Evolutionary conservation across 495 filamentous ascomycete species (phyloP).

Genomic region (Tuber magnatum): DNA sequence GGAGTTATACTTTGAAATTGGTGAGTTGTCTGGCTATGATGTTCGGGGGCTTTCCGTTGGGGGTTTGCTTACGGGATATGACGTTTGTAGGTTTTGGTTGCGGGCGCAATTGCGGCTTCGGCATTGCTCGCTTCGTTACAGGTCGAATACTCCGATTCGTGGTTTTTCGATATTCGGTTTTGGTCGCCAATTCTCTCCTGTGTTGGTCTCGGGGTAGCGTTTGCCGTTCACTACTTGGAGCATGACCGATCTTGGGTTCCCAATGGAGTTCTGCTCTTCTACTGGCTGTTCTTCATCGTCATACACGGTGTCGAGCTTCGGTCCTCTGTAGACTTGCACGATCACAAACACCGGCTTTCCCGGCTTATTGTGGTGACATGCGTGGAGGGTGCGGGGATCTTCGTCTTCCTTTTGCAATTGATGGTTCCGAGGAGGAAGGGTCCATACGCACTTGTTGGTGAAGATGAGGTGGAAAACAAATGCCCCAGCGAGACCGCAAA

Average conservation of each 20-base stretch:
- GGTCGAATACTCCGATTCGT: slow-evolving; percentile 58
- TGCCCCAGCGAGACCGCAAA: slow-evolving; percentile 93
- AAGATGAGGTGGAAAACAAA: slow-evolving; percentile 65
- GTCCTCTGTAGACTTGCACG: slow-evolving; percentile 70
- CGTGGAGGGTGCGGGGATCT: slow-evolving; percentile 60
- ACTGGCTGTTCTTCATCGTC: slow-evolving; percentile 87
- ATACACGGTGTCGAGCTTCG: slow-evolving; percentile 77
- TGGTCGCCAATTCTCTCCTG: slow-evolving; percentile 76
- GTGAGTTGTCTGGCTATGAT: slow-evolving; percentile 46
- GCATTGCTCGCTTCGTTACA: slow-evolving; percentile 74
- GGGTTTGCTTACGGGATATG: slow-evolving; percentile 30
- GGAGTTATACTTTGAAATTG: slow-evolving; percentile 92
- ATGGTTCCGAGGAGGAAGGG: slow-evolving; percentile 80
- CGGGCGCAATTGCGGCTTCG: slow-evolving; percentile 59
- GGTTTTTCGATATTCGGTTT: slow-evolving; percentile 78
- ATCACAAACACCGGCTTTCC: slow-evolving; percentile 56
- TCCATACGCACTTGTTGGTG: slow-evolving; percentile 74
- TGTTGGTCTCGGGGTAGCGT: slow-evolving; percentile 71
- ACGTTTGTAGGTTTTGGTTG: slow-evolving; percentile 54
- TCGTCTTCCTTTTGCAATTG: slow-evolving; percentile 82
- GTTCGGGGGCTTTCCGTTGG: slow-evolving; percentile 3
- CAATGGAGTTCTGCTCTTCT: slow-evolving; percentile 89
- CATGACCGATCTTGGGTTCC: slow-evolving; percentile 81
- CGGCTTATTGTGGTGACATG: slow-evolving; percentile 77
- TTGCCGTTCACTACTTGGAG: slow-evolving; percentile 84